A percentile compares a stretch with the other conserved stretches of the same genome.
phyloP scores from a whole-genome alignment of 306 rosid species.

The Abrus precatorius region DNA sequence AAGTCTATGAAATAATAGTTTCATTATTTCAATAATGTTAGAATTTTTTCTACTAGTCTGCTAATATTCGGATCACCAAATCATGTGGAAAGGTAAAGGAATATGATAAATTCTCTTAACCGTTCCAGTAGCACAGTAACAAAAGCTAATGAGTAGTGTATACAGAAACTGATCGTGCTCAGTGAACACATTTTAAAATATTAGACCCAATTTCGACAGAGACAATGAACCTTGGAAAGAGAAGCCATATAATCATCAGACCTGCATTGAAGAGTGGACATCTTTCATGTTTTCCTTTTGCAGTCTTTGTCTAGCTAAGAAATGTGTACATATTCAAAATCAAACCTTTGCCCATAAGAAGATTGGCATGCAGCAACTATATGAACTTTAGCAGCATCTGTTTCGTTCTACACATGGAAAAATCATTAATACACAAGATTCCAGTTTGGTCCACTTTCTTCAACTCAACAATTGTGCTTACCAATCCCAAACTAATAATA shows the following conservation, averaged over 20 bases:
- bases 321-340: conserved; percentile 25
- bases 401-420: conserved; percentile 58
- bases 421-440: conserved; percentile 14
- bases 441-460: conserved; percentile 32
- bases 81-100: background rate
- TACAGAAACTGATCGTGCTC: conserved; percentile 20
- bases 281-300: conserved; percentile 42
- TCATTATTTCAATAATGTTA: too few relatives aligned
- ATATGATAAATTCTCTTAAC: conserved; percentile 4
- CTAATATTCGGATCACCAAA: conserved; percentile 19
- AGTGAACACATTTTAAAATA: background rate
- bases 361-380: conserved; percentile 79
- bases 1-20: too few relatives aligned
- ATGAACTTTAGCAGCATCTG: conserved; percentile 71
- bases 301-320: background rate
- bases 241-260: conserved; percentile 95
- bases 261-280: conserved; percentile 57
- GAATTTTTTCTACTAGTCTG: background rate
- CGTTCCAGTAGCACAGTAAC: conserved; percentile 9
- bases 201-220: conserved; percentile 75
- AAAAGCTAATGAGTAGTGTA: background rate
- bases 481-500: conserved; percentile 27
- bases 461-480: background rate
- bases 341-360: conserved; percentile 85
- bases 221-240: conserved; percentile 86